phyloP scores from a whole-genome alignment of 805 yeast genomes.

The Saccharomycopsis oosterbeekiorum region DNA sequence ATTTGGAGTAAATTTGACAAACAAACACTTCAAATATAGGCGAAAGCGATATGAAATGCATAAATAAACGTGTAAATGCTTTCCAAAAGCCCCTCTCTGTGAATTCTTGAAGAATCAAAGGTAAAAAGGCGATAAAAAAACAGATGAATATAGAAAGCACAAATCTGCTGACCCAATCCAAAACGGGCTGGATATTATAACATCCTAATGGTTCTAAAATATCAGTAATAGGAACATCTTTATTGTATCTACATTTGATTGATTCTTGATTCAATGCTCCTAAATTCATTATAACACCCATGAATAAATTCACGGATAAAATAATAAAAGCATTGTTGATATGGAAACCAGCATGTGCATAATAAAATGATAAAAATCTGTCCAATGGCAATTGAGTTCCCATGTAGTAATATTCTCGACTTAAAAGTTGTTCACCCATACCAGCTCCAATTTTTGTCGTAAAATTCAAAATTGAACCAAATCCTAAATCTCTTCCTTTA shows the following conservation, averaged over 20 bases:
- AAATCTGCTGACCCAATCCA: conserved; percentile 76
- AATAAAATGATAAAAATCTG: conserved; percentile 72
- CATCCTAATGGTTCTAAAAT: conserved; percentile 56
- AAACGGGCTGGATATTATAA: conserved; percentile 61
- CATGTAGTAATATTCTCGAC: conserved; percentile 73
- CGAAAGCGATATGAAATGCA: conserved; percentile 61
- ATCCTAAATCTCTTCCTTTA: conserved; percentile 83
- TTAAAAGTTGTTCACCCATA: conserved; percentile 85
- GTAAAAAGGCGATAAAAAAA: conserved; percentile 70
- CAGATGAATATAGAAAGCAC: conserved; percentile 74
- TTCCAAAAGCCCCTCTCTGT: conserved; percentile 77
- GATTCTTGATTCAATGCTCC: conserved; percentile 67
- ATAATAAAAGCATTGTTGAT: conserved; percentile 72
- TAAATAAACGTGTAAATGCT: conserved; percentile 56
- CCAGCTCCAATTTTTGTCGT: conserved; percentile 88
- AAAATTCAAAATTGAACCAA: conserved; percentile 76
- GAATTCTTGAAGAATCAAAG: conserved; percentile 68
- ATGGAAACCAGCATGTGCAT: conserved; percentile 84
- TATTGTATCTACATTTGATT: conserved; percentile 57
- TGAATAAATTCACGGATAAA: conserved; percentile 61
- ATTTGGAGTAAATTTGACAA: conserved; percentile 67
- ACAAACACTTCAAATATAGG: conserved; percentile 80
- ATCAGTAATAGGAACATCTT: conserved; percentile 58
- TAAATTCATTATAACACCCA: conserved; percentile 60
- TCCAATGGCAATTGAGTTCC: conserved; percentile 76